Conservation (phyloP, 768 basidiomycete genomes). For the Clavulina sp. region DNA sequence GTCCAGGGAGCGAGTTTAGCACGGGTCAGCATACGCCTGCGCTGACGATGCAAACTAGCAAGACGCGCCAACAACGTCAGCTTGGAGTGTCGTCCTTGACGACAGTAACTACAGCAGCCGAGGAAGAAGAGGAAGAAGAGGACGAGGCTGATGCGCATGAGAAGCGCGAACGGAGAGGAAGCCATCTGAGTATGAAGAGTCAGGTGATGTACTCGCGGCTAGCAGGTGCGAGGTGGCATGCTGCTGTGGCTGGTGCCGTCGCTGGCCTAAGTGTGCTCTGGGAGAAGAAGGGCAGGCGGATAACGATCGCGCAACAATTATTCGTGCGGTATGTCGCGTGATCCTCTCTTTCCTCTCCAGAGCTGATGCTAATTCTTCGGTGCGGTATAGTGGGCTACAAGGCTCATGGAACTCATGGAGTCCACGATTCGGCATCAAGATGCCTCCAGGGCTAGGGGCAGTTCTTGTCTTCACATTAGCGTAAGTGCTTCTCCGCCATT, state of each 20-base stretch:
- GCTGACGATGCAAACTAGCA: background rate
- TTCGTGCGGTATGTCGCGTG: constrained; percentile 54
- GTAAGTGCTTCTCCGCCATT: background rate
- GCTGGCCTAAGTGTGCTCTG: constrained; percentile 57
- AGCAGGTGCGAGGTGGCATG: constrained; percentile 43
- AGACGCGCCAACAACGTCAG: background rate
- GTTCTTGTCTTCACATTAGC: constrained; percentile 41
- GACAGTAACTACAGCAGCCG: too few relatives aligned
- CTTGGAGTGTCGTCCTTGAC: background rate
- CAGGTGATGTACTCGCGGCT: background rate
- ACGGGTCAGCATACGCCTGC: constrained; percentile 8
- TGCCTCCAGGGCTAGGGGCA: constrained; percentile 72
- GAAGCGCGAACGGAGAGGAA: background rate
- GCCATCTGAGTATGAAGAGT: background rate
- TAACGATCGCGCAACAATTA: constrained; percentile 66
- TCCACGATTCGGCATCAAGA: constrained; percentile 39
- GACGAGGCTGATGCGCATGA: background rate
- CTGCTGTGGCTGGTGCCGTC: constrained; percentile 57
- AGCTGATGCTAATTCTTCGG: background rate
- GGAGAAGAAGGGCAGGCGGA: constrained; percentile 48
- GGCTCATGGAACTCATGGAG: constrained; percentile 74
- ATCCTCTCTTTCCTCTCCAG: background rate
- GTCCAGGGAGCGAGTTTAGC: constrained; percentile 7
- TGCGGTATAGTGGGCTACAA: constrained; percentile 53
- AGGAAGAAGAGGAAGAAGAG: too few relatives aligned